Evolutionary conservation across 768 basidiomycete genomes (phyloP), one percentile per base, ranked within the genome.

Genomic region (Amyloporia xantha): DNA sequence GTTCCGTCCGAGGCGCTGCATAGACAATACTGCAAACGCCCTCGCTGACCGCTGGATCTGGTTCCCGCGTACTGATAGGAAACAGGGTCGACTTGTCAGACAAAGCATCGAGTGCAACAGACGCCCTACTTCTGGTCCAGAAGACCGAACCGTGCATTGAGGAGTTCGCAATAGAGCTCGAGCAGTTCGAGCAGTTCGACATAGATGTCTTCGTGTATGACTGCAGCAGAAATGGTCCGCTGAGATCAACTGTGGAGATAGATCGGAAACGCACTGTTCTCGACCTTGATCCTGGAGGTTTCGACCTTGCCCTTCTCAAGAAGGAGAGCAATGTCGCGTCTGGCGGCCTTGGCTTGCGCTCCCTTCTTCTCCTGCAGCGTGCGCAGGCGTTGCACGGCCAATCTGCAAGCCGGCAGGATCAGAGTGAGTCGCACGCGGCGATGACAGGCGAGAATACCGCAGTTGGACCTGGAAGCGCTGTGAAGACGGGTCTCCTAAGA

Each of bases 131-230:
- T 85, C 62, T 87, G 82, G 59, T 99, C 96, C 40, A 99, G 75
- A 24, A 98, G 68, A 9, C 89, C 88, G 59, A 98, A 98, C 41
- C 96, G 79, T 7, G 95, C 91, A 20, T 94, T 74, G 17, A 98
- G 68, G n/a, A 95, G 77, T 61, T 99, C 96, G 54, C 87, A 90
- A 64, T 97, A 97, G 10, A 98, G 76, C 70, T 97, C 94, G 23
- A 99, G 71, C 4, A 98, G 71, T 61, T 99, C 95, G 30, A 97
- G 70, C 21, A 97, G 75, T 62, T 97, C 94, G 39, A 91, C 71
- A 61, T 89, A 77, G 39, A 91, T 77, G 60, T 92, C 89, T 56
- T 90, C 88, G 61, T 88, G 80, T 61, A 91, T 92, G 47, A 91
- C 86, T 84, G 55, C 11, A 40, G 33, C 27, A 7, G 35, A 40